A percentile compares a stretch with the other conserved stretches of the same genome.
Conservation (phyloP, 129 eudicot genomes). For the Mikania micrantha region DNA sequence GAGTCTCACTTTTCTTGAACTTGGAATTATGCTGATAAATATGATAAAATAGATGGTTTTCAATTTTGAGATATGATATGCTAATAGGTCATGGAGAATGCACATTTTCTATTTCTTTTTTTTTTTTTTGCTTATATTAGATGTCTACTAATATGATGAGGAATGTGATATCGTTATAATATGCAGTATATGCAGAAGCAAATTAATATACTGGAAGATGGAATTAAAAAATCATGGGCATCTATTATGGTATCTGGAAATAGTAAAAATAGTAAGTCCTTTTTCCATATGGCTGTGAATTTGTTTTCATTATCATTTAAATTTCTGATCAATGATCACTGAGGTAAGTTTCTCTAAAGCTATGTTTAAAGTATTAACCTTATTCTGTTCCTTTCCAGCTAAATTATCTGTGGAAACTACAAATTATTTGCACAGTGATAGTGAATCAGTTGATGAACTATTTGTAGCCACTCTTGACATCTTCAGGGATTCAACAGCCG, state of each 20-base stretch:
- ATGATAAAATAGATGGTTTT: background rate
- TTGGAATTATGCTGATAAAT: background rate
- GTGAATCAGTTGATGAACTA: constrained; percentile 88
- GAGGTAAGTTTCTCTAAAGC: background rate
- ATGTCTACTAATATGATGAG: background rate
- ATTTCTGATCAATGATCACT: background rate
- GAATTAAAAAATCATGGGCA: constrained; percentile 84
- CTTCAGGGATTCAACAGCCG: constrained; percentile 60
- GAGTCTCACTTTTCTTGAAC: constrained; percentile 32
- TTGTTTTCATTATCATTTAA: background rate
- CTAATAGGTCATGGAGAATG: constrained; percentile 1
- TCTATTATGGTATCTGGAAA: constrained; percentile 26
- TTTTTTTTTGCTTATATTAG: background rate
- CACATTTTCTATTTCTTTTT: no score
- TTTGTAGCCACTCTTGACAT: constrained; percentile 85
- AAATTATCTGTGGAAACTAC: constrained; percentile 33
- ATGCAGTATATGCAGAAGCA: constrained; percentile 88
- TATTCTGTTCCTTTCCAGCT: constrained; percentile 37
- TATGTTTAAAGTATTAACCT: constrained; percentile 15
- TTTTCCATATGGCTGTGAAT: constrained; percentile 12
- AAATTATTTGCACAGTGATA: constrained; percentile 21
- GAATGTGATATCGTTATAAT: constrained; percentile 12
- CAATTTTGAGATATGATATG: background rate
- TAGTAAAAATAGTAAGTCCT: constrained; percentile 43
- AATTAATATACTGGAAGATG: constrained; percentile 64